Evolutionary conservation across 352 stramenopile species (phyloP).

Genomic region (Phytopythium mirpurense): DNA sequence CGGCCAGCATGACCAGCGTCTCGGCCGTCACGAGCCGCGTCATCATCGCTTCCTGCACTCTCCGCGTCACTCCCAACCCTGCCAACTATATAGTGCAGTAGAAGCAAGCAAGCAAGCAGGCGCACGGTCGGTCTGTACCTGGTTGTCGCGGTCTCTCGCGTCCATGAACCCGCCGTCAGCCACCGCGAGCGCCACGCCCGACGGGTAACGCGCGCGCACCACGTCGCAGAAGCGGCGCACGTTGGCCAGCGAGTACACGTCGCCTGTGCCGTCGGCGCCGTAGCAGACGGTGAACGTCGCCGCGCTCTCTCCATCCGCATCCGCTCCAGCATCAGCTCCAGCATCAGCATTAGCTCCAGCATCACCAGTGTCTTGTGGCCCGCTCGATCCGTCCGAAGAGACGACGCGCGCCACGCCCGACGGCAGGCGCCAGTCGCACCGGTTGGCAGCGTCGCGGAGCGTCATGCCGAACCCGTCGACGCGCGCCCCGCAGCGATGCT

Average conservation of each 20-base stretch:
- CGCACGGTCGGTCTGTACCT: slow-evolving; percentile 23
- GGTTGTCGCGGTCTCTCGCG: slow-evolving; percentile 47
- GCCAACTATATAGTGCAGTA: not conserved
- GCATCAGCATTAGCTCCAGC: not conserved
- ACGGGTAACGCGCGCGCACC: slow-evolving; percentile 20
- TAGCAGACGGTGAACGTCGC: slow-evolving; percentile 47
- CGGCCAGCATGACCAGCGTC: slow-evolving; percentile 45
- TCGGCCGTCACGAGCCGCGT: slow-evolving; percentile 55
- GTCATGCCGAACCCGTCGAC: slow-evolving; percentile 61
- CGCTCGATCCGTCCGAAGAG: not conserved
- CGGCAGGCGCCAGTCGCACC: slow-evolving; percentile 46
- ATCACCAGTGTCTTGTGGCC: not conserved
- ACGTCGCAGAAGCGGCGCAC: slow-evolving; percentile 43
- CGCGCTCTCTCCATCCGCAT: not conserved
- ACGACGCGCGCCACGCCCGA: not conserved
- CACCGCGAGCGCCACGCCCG: slow-evolving; percentile 51
- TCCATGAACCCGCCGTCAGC: slow-evolving; percentile 74
- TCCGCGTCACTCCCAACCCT: not conserved
- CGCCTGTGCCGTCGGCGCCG: slow-evolving; percentile 60
- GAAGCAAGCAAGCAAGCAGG: not conserved
- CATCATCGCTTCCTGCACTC: slow-evolving; percentile 55
- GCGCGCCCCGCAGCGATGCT: not conserved
- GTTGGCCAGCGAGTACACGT: slow-evolving; percentile 60
- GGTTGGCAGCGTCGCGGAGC: slow-evolving; percentile 30
- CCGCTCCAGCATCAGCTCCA: not conserved